A percentile compares a stretch with the other conserved stretches of the same genome.
Evolutionary conservation across 768 basidiomycete species (phyloP).

Genomic region (Xanthoconium purpureum): DNA sequence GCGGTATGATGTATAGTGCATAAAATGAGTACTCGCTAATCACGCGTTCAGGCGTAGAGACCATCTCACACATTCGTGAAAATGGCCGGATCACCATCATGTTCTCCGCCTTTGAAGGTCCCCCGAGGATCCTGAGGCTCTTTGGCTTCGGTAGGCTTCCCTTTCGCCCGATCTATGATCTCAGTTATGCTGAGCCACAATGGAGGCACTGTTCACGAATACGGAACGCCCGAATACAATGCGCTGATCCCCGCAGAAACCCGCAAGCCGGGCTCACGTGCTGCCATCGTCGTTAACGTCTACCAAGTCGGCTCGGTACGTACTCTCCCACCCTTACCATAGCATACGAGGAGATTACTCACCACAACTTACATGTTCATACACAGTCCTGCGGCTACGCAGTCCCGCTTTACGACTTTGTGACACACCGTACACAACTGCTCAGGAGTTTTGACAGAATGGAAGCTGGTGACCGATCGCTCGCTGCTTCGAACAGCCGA

Average conservation of each 20-base stretch:
- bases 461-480: slow-evolving; percentile 40
- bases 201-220: slow-evolving; percentile 57
- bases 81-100: slow-evolving; percentile 61
- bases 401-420: slow-evolving; percentile 60
- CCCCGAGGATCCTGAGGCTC: slow-evolving; percentile 53
- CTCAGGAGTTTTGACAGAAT: slow-evolving; percentile 39
- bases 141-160: slow-evolving; percentile 49
- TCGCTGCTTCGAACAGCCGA: not conserved
- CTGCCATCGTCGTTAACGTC: slow-evolving; percentile 57
- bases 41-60: slow-evolving; percentile 44
- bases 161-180: not conserved
- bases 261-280: slow-evolving; percentile 56
- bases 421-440: slow-evolving; percentile 51
- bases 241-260: slow-evolving; percentile 43
- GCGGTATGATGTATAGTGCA: slow-evolving; percentile 41
- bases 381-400: slow-evolving; percentile 63
- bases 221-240: slow-evolving; percentile 59
- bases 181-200: not conserved
- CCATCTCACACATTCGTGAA: slow-evolving; percentile 59
- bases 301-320: slow-evolving; percentile 50
- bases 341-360: not conserved
- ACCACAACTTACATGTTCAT: not conserved
- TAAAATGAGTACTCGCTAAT: not conserved
- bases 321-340: not conserved
- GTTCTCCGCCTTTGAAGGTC: slow-evolving; percentile 59